Evolutionary conservation across 1,139 yeast species (phyloP).

Genomic region (Geotrichum phurueaensis): DNA sequence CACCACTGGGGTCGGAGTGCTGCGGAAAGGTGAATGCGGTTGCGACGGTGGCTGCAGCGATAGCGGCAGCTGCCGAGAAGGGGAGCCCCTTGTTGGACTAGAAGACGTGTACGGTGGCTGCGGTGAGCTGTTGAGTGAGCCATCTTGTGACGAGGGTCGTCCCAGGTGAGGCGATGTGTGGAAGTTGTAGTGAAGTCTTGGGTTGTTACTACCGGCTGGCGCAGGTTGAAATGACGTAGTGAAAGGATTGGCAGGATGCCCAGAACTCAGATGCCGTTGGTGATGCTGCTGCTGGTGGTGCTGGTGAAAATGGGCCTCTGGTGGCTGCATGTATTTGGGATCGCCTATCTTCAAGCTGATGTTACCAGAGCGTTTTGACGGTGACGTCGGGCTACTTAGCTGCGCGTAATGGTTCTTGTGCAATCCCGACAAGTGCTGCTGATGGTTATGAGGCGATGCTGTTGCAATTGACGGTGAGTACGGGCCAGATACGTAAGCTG

Average conservation of each 20-base stretch:
- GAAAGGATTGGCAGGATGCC: conserved; percentile 1
- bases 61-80: not conserved
- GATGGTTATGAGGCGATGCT: not conserved
- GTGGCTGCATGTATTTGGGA: not conserved
- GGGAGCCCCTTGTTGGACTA: not conserved
- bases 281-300: conserved; percentile 15
- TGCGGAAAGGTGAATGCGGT: not conserved
- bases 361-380: conserved; percentile 1
- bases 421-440: not conserved
- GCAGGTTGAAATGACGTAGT: not conserved
- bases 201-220: not conserved
- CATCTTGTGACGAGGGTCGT: not conserved
- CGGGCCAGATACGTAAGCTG: not conserved
- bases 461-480: conserved; percentile 1
- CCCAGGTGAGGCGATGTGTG: conserved; percentile 11
- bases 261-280: conserved; percentile 8
- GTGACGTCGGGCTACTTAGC: conserved; percentile 3
- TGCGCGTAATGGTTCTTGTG: not conserved
- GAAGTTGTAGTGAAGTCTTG: conserved; percentile 3
- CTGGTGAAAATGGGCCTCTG: conserved; percentile 5
- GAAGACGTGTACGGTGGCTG: not conserved
- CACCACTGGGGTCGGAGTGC: conserved; percentile 23
- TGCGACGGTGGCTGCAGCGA: not conserved
- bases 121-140: not conserved
- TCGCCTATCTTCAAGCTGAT: not conserved